Evolutionary conservation across 768 basidiomycete genomes (phyloP).

Genomic region (Russula lepida): DNA sequence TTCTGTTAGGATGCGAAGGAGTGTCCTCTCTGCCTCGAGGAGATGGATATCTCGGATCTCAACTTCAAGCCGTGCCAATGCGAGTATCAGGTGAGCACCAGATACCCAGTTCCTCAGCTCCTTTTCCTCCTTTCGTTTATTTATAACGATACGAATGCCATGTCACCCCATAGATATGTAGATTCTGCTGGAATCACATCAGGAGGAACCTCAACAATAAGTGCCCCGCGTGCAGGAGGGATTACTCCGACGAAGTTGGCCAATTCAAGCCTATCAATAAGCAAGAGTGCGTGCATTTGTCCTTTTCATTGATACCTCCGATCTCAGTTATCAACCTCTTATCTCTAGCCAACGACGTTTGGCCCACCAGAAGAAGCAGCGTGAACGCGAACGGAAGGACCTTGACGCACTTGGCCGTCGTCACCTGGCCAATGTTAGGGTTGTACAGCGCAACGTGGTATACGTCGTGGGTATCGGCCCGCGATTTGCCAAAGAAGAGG

Average conservation of each 20-base stretch:
- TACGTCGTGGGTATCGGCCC: constrained; percentile 95
- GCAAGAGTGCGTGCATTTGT: constrained; percentile 71
- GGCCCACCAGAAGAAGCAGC: constrained; percentile 89
- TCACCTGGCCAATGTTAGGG: constrained; percentile 85
- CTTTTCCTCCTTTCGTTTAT: background rate
- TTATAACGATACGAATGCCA: constrained; percentile 7
- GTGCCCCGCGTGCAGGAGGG: constrained; percentile 91
- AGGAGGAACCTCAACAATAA: constrained; percentile 91
- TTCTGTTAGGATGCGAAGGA: constrained; percentile 85
- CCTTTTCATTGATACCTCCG: background rate
- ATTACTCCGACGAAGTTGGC: constrained; percentile 86
- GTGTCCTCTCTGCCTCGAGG: constrained; percentile 95
- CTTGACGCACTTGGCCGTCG: constrained; percentile 78
- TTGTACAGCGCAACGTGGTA: constrained; percentile 94
- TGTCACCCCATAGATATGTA: constrained; percentile 67
- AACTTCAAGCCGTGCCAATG: constrained; percentile 99
- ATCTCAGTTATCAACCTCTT: constrained; percentile 8
- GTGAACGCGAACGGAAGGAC: constrained; percentile 93
- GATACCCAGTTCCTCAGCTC: constrained; percentile 7
- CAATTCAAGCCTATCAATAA: constrained; percentile 93
- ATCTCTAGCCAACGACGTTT: constrained; percentile 78
- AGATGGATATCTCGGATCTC: constrained; percentile 98
- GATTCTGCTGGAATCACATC: constrained; percentile 99
- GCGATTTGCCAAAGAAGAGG: constrained; percentile 94
- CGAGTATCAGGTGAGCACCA: constrained; percentile 78